Evolutionary conservation across 2,329 filamentous ascomycete genomes (phyloP).

Genomic region (Neofusicoccum parvum): DNA sequence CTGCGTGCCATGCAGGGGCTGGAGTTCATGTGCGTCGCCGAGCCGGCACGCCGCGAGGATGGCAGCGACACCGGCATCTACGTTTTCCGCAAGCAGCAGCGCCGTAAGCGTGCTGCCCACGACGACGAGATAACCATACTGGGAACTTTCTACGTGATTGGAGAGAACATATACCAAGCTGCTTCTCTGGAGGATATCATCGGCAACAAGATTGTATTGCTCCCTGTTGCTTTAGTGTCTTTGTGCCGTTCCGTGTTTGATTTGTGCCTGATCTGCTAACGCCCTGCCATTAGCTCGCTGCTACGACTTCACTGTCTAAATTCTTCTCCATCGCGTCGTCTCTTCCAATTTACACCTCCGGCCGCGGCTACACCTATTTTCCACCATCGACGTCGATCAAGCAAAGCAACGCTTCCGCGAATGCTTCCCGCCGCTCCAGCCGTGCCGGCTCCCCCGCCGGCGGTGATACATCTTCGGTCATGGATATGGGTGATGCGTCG

Average conservation of each 20-base stretch:
- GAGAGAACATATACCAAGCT: slow-evolving; percentile 63
- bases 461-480: slow-evolving; percentile 25
- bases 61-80: slow-evolving; percentile 54
- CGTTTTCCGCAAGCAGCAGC: slow-evolving; percentile 61
- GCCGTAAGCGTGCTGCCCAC: slow-evolving; percentile 41
- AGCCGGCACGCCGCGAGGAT: slow-evolving; percentile 54
- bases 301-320: slow-evolving; percentile 58
- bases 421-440: slow-evolving; percentile 39
- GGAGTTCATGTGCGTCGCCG: slow-evolving; percentile 62
- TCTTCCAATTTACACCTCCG: slow-evolving; percentile 60
- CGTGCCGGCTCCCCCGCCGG: slow-evolving; percentile 39
- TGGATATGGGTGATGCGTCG: slow-evolving; percentile 26
- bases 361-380: slow-evolving; percentile 62
- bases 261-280: slow-evolving; percentile 14
- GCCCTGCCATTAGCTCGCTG: slow-evolving; percentile 48
- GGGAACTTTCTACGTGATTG: slow-evolving; percentile 63
- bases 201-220: slow-evolving; percentile 54
- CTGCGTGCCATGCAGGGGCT: slow-evolving; percentile 58
- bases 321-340: slow-evolving; percentile 56
- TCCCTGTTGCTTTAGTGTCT: background rate
- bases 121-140: slow-evolving; percentile 56
- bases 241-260: background rate
- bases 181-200: slow-evolving; percentile 62
- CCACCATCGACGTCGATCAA: slow-evolving; percentile 48
- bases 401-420: slow-evolving; percentile 25